A percentile compares a stretch with the other conserved stretches of the same genome.
Conservation (phyloP, 208 protist species). For the Leishmania tarentolae region DNA sequence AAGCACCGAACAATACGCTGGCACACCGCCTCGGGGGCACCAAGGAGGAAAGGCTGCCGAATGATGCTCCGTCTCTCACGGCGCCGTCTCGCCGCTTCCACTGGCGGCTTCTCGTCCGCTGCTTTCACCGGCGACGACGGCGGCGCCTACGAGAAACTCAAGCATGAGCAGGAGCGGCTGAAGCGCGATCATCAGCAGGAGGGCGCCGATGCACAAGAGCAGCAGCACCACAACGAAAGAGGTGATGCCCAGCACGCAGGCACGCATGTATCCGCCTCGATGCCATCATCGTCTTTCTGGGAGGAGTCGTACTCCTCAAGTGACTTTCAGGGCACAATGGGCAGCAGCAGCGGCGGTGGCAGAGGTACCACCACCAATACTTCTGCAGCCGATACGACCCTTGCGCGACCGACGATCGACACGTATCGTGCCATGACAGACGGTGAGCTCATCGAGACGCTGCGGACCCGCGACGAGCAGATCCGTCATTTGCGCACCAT, state of each 20-base stretch:
- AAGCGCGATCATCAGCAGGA: constrained; percentile 18
- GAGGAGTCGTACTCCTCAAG: constrained; percentile 3
- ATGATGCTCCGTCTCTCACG: constrained; percentile 30
- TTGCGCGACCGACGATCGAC: constrained; percentile 62
- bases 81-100: constrained; percentile 23
- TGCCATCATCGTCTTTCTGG: constrained; percentile 4
- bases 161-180: constrained; percentile 37
- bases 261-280: neutral
- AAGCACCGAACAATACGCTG: neutral
- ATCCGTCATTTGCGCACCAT: constrained; percentile 62
- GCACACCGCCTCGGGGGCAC: neutral
- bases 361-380: neutral
- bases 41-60: neutral
- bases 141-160: constrained; percentile 27
- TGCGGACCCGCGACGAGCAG: constrained; percentile 60
- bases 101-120: constrained; percentile 68
- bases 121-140: constrained; percentile 71
- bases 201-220: neutral
- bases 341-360: neutral
- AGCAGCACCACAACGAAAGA: neutral
- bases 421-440: constrained; percentile 74
- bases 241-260: neutral
- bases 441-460: constrained; percentile 53
- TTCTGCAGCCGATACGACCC: neutral
- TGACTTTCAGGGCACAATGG: neutral